Percentiles rank a stretch among this genome's conserved stretches.
Evolutionary conservation across 805 yeast species (phyloP).

Genomic region (Blastobotrys terrestris): DNA sequence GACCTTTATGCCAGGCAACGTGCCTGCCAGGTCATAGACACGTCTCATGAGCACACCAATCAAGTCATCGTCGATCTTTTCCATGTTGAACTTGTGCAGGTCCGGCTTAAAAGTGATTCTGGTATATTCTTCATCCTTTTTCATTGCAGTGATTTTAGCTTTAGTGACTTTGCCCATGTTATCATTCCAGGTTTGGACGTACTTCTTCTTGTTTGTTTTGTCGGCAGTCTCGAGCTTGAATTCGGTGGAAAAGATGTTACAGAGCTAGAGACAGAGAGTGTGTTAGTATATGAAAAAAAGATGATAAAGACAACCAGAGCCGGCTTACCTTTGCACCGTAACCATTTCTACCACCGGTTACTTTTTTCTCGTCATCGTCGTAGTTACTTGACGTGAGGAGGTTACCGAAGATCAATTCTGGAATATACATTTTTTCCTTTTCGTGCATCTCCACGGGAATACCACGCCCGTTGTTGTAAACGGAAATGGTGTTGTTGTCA

Average conservation of each 20-base stretch:
- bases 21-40: slow-evolving; percentile 92
- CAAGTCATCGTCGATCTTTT: slow-evolving; percentile 71
- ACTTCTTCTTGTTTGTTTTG: slow-evolving; percentile 50
- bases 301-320: too few relatives aligned
- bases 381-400: slow-evolving; percentile 91
- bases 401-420: slow-evolving; percentile 94
- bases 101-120: slow-evolving; percentile 87
- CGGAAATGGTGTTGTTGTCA: slow-evolving; percentile 67
- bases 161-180: slow-evolving; percentile 77
- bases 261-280: slow-evolving; percentile 36
- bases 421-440: slow-evolving; percentile 88
- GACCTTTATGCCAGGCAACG: slow-evolving; percentile 77
- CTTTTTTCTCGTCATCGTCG: slow-evolving; percentile 91
- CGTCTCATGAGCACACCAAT: slow-evolving; percentile 83
- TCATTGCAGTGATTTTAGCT: slow-evolving; percentile 60
- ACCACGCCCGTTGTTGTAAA: slow-evolving; percentile 90
- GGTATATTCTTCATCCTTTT: slow-evolving; percentile 65
- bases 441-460: slow-evolving; percentile 90
- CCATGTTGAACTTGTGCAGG: slow-evolving; percentile 77
- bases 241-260: slow-evolving; percentile 90
- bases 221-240: slow-evolving; percentile 89
- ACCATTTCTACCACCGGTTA: slow-evolving; percentile 98
- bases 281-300: background rate
- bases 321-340: slow-evolving; percentile 77
- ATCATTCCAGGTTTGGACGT: slow-evolving; percentile 77